Conservation (phyloP, 2,329 filamentous ascomycete species). For the Xylariaceae sp. region DNA sequence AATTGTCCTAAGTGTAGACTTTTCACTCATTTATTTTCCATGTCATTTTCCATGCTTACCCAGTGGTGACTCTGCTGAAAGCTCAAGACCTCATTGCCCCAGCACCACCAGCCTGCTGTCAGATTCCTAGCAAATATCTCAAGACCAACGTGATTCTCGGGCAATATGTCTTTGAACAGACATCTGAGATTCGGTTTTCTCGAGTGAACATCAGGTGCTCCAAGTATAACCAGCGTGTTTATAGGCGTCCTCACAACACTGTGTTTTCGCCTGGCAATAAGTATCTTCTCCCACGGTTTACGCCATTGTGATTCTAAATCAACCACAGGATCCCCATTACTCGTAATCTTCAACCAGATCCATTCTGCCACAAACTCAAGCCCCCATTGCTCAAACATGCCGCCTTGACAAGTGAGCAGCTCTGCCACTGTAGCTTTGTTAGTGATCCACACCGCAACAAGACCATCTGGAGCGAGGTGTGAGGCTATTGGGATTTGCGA, state of each 20-base stretch:
- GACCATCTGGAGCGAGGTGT: conserved; percentile 47
- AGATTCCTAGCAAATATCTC: conserved; percentile 75
- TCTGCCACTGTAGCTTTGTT: conserved; percentile 61
- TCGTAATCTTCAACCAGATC: conserved; percentile 74
- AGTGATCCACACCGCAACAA: conserved; percentile 74
- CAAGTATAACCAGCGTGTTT: conserved; percentile 56
- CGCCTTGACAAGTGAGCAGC: conserved; percentile 52
- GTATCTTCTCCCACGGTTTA: conserved; percentile 71
- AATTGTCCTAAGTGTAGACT: no score
- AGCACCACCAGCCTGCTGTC: conserved; percentile 72
- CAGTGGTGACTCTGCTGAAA: conserved; percentile 60
- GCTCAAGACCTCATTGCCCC: conserved; percentile 69
- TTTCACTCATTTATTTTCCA: no score
- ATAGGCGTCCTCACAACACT: conserved; percentile 27
- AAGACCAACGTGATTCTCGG: conserved; percentile 50
- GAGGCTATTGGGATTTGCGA: conserved; percentile 51
- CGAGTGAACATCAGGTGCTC: conserved; percentile 73
- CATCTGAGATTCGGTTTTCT: conserved; percentile 68
- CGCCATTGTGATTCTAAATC: conserved; percentile 58
- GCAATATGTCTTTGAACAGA: conserved; percentile 54
- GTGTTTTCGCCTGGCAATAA: conserved; percentile 51
- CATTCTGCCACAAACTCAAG: conserved; percentile 65
- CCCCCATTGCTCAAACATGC: conserved; percentile 64
- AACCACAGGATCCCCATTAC: conserved; percentile 59
- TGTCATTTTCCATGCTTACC: conserved; percentile 21